Conservation (phyloP, 176 grass and related monocot genomes). For the Panicum miliaceum region DNA sequence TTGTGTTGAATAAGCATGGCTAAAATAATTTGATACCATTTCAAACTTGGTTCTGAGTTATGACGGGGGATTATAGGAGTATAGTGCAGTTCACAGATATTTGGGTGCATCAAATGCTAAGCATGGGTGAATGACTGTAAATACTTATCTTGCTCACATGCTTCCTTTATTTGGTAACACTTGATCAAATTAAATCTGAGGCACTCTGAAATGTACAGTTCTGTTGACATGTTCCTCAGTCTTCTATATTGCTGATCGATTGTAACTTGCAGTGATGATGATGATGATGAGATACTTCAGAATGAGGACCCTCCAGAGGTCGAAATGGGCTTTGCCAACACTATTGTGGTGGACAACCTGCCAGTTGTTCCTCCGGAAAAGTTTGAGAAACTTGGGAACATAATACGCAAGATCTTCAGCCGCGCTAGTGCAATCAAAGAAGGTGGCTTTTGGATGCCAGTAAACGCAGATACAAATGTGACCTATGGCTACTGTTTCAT, state of each 20-base stretch:
- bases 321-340: conserved; percentile 65
- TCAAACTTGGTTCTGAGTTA: not conserved
- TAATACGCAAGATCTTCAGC: conserved; percentile 76
- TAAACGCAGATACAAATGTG: conserved; percentile 70
- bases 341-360: conserved; percentile 82
- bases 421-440: conserved; percentile 77
- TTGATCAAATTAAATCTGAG: not conserved
- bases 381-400: conserved; percentile 80
- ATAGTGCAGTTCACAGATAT: not conserved
- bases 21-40: not conserved
- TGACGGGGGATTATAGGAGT: not conserved
- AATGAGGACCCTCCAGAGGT: conserved; percentile 68
- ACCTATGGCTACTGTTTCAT: conserved; percentile 88
- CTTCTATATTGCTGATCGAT: not conserved
- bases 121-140: not conserved
- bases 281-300: conserved; percentile 72
- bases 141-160: not conserved
- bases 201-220: not conserved
- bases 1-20: not conserved
- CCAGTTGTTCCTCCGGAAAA: conserved; percentile 77
- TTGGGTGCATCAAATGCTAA: not conserved
- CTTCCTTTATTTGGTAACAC: not conserved
- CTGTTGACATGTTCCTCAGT: not conserved
- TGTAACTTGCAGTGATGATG: conserved; percentile 67
- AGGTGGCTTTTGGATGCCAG: conserved; percentile 82